Evolutionary conservation across 495 filamentous ascomycete genomes (phyloP).

Genomic region (Penicillium crystallinum): DNA sequence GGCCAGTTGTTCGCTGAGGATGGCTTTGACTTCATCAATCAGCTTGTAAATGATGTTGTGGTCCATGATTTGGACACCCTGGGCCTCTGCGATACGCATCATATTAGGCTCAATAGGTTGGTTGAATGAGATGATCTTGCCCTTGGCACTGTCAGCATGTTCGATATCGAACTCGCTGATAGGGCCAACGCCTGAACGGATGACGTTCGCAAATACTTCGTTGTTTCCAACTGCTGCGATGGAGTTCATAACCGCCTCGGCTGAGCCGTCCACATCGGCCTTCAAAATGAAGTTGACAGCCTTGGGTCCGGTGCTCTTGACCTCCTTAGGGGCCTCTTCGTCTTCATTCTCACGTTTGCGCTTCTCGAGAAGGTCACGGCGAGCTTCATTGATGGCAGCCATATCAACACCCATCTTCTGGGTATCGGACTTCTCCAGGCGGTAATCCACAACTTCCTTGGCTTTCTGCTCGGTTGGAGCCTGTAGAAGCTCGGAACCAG

Average conservation of each 20-base stretch:
- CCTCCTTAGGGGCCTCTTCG: constrained; percentile 15
- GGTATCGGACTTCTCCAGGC: constrained; percentile 59
- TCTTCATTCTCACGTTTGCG: constrained; percentile 45
- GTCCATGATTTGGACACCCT: constrained; percentile 71
- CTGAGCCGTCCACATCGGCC: constrained; percentile 87
- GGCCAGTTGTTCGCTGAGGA: constrained; percentile 61
- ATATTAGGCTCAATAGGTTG: constrained; percentile 64
- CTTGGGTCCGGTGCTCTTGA: constrained; percentile 49
- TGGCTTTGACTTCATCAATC: constrained; percentile 71
- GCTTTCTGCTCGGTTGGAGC: constrained; percentile 73
- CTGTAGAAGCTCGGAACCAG: constrained; percentile 84
- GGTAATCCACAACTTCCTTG: constrained; percentile 72
- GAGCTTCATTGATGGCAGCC: constrained; percentile 68
- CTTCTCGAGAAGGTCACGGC: constrained; percentile 56
- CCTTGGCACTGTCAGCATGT: constrained; percentile 67
- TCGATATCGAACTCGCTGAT: constrained; percentile 86
- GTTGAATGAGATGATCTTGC: constrained; percentile 81
- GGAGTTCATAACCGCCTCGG: constrained; percentile 77
- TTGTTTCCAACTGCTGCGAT: constrained; percentile 73
- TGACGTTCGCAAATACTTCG: constrained; percentile 70
- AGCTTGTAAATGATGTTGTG: constrained; percentile 92
- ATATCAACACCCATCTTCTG: constrained; percentile 61
- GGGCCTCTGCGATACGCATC: constrained; percentile 58
- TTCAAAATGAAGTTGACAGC: constrained; percentile 82
- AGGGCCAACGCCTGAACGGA: constrained; percentile 71